Base-by-base conservation (phyloP, 306 rosid species). In the Dalbergia cochinchinensis region DNA sequence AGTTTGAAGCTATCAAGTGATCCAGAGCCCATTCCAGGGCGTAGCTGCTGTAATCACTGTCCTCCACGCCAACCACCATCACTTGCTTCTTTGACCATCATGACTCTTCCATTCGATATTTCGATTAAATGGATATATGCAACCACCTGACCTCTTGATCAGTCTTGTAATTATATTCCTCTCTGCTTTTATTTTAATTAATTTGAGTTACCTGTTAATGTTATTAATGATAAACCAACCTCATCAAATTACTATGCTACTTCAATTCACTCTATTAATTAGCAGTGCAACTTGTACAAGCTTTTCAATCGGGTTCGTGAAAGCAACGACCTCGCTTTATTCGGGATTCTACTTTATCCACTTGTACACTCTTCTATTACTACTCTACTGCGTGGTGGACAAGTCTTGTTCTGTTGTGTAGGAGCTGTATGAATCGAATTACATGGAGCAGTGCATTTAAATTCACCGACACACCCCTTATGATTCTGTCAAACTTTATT, bases 11-110 rank as follows among this genome's bases (percentile, higher is more conserved):
- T 67, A 92, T 50, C 82, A 89, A 85, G 59, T 88, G 96, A 20
- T 87, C 91, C 5, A 92, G 64, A 22, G 89, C 85, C 97, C 97
- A 92, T 67, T 78, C 73, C 9, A 92, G 81, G 0, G 96, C 97
- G 59, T 92, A 85, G 0, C 3, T 5, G 84, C 94, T 90, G 39
- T 48, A 85, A 20, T 87, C 90, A 54, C 92, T 90, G 26, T 95
- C 97, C 73, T 95, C 98, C 31, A 87, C 47, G 0, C 91, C 99
- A 3, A 89, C 84, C 45, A 90, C 83, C 91, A 92, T 84, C 76
- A 89, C 90, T 76, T 82, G 96, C 83, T 86, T 89, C 76, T 87
- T 91, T 0, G 71, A 44, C 60, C 8, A 22, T 22, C 60, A n/a
- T 54, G 26, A 26, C 31, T 26, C 31, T 26, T 26, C 31, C 31